Percentiles rank a stretch among this genome's conserved stretches.
Evolutionary conservation across 2,329 filamentous ascomycete species (phyloP).

Genomic region (Pseudogymnoascus sp.): DNA sequence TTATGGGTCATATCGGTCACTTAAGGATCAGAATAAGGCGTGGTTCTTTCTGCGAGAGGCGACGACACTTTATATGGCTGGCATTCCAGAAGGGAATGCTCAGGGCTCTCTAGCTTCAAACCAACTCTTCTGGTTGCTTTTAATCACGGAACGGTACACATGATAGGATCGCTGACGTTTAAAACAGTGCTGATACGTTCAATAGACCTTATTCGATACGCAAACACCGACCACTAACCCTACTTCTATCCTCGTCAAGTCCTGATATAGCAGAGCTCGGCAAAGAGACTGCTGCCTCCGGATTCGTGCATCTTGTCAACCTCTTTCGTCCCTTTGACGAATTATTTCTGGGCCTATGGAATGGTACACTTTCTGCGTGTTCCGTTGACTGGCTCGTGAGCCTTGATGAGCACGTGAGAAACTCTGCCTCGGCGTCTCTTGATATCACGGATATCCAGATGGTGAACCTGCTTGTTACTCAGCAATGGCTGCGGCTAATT

Average conservation of each 20-base stretch:
- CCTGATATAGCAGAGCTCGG: slow-evolving; percentile 44
- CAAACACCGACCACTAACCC: slow-evolving; percentile 55
- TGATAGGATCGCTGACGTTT: background rate
- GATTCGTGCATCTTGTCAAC: slow-evolving; percentile 55
- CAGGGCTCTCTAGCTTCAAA: slow-evolving; percentile 45
- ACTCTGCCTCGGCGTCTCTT: slow-evolving; percentile 28
- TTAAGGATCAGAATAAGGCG: slow-evolving; percentile 41
- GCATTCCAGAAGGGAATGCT: slow-evolving; percentile 51
- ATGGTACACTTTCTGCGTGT: slow-evolving; percentile 47
- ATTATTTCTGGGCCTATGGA: slow-evolving; percentile 58
- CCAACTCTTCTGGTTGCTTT: slow-evolving; percentile 56
- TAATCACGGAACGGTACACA: slow-evolving; percentile 52
- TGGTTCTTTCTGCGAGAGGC: slow-evolving; percentile 59
- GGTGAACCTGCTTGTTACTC: slow-evolving; percentile 61
- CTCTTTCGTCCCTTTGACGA: slow-evolving; percentile 59
- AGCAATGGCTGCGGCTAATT: slow-evolving; percentile 65
- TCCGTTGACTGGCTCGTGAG: slow-evolving; percentile 28
- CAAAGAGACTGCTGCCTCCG: slow-evolving; percentile 47
- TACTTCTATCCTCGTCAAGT: slow-evolving; percentile 52
- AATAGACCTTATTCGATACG: slow-evolving; percentile 57
- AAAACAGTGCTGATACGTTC: background rate
- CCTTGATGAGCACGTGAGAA: slow-evolving; percentile 49
- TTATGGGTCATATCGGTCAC: slow-evolving; percentile 10
- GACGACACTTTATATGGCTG: slow-evolving; percentile 51
- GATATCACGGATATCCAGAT: slow-evolving; percentile 56